Conservation (phyloP, 176 grass and related monocot species). For the Triticum turgidum region DNA sequence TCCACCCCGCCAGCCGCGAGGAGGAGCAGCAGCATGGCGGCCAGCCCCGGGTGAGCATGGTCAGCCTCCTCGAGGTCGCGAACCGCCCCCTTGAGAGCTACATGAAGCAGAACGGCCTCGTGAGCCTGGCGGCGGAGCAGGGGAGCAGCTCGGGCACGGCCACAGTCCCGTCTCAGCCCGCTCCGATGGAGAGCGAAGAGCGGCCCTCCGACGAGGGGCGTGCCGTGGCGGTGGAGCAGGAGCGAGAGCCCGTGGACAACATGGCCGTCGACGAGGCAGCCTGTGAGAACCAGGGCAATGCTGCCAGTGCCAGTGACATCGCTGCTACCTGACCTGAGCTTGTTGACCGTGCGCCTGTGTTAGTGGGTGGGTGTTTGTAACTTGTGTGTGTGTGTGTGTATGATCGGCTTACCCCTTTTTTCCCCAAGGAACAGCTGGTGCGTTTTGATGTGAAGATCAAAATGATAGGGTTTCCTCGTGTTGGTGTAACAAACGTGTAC, state of each 20-base stretch:
- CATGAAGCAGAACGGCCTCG: slow-evolving; percentile 81
- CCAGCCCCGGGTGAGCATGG: slow-evolving; percentile 58
- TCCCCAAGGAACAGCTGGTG: slow-evolving; percentile 38
- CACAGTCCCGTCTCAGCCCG: slow-evolving; percentile 7
- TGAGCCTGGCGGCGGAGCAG: slow-evolving; percentile 60
- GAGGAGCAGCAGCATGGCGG: slow-evolving; percentile 33
- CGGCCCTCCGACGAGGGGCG: slow-evolving; percentile 56
- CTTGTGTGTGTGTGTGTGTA: background rate
- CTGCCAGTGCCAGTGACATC: slow-evolving; percentile 27
- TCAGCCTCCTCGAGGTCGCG: slow-evolving; percentile 80
- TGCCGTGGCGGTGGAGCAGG: slow-evolving; percentile 26
- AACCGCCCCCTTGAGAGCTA: slow-evolving; percentile 74
- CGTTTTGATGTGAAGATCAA: slow-evolving; percentile 50
- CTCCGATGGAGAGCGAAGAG: slow-evolving; percentile 59
- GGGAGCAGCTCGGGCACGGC: slow-evolving; percentile 57
- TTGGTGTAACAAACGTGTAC: slow-evolving; percentile 34
- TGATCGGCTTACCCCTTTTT: slow-evolving; percentile 30
- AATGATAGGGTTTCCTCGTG: slow-evolving; percentile 37
- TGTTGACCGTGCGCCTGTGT: background rate
- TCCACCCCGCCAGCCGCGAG: slow-evolving; percentile 34
- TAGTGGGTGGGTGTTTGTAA: background rate
- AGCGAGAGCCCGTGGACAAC: slow-evolving; percentile 23
- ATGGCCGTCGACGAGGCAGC: slow-evolving; percentile 43
- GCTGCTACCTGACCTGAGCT: slow-evolving; percentile 7
- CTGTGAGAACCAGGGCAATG: slow-evolving; percentile 50